Evolutionary conservation across 495 filamentous ascomycete species (phyloP).

Genomic region (Haplographium delicatum): DNA sequence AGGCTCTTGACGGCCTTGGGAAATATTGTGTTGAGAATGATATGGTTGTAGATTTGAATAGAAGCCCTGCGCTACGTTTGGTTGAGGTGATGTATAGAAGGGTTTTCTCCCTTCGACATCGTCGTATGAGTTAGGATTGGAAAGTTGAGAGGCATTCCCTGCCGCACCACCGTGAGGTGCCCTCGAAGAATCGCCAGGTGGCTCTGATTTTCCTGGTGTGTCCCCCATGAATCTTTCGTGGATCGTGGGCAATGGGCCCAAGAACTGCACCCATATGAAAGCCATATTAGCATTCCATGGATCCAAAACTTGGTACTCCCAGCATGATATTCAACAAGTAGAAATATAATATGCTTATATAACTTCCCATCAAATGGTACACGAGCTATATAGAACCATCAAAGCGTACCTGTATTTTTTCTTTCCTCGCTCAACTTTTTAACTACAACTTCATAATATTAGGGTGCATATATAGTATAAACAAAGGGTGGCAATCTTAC

Average conservation of each 20-base stretch:
- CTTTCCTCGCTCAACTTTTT: too few relatives aligned
- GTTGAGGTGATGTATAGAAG: background rate
- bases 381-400: too few relatives aligned
- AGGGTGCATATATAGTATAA: too few relatives aligned
- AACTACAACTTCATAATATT: too few relatives aligned
- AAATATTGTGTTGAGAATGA: background rate
- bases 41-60: slow-evolving; percentile 8
- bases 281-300: slow-evolving; percentile 12
- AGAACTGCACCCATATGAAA: slow-evolving; percentile 11
- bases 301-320: too few relatives aligned
- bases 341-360: too few relatives aligned
- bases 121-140: background rate
- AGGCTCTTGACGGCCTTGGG: slow-evolving; percentile 9
- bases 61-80: background rate
- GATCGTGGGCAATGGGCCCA: slow-evolving; percentile 3
- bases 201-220: slow-evolving; percentile 3
- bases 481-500: too few relatives aligned
- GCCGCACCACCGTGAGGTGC: background rate
- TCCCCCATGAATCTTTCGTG: slow-evolving; percentile 18
- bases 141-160: background rate
- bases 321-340: too few relatives aligned
- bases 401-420: too few relatives aligned
- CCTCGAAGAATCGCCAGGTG: slow-evolving; percentile 4
- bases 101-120: slow-evolving; percentile 3
- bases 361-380: too few relatives aligned